Percentiles rank a stretch among this genome's conserved stretches.
These are phyloP conservation scores for Penicillium sp. DNA, from an alignment of 2,329 filamentous ascomycete genomes.

Conservation along the genomic window DNA sequence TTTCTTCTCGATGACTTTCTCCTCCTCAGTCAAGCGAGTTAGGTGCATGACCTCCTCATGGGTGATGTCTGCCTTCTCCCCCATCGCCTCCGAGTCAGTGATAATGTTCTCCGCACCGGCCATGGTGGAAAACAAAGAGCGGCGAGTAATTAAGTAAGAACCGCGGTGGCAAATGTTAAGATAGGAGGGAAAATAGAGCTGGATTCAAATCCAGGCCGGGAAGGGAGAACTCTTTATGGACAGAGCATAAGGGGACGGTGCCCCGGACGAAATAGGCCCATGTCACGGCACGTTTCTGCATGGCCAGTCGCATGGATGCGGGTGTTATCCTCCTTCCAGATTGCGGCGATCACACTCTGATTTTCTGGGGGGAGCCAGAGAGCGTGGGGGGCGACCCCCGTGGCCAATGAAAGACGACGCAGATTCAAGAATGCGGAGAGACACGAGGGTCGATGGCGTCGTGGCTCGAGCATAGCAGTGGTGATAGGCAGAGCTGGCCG, in stretches of 20 bases:
- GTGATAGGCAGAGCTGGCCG: slow-evolving; percentile 1
- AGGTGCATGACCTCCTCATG: slow-evolving; percentile 28
- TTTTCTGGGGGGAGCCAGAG: neutral
- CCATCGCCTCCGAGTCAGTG: slow-evolving; percentile 22
- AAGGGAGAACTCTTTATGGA: neutral
- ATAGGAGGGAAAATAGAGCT: slow-evolving; percentile 10
- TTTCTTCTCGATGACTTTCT: slow-evolving; percentile 42
- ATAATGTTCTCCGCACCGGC: slow-evolving; percentile 12
- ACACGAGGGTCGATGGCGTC: slow-evolving; percentile 11
- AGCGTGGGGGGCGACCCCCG: neutral
- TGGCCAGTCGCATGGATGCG: neutral
- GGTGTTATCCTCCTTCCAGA: slow-evolving; percentile 2
- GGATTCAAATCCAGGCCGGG: neutral
- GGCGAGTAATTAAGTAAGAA: neutral
- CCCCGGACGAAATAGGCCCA: neutral
- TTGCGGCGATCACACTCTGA: slow-evolving; percentile 1
- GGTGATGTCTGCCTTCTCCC: slow-evolving; percentile 22
- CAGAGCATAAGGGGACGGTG: neutral
- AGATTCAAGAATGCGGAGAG: slow-evolving; percentile 2
- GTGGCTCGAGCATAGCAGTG: slow-evolving; percentile 1
- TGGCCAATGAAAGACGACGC: neutral
- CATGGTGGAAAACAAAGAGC: slow-evolving; percentile 12
- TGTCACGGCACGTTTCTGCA: neutral
- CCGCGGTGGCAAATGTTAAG: neutral
- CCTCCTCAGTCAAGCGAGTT: slow-evolving; percentile 30